Evolutionary conservation across 139 green algal genomes (phyloP), one percentile per base, ranked within the genome.

Genomic region (Pleodorina starrii): DNA sequence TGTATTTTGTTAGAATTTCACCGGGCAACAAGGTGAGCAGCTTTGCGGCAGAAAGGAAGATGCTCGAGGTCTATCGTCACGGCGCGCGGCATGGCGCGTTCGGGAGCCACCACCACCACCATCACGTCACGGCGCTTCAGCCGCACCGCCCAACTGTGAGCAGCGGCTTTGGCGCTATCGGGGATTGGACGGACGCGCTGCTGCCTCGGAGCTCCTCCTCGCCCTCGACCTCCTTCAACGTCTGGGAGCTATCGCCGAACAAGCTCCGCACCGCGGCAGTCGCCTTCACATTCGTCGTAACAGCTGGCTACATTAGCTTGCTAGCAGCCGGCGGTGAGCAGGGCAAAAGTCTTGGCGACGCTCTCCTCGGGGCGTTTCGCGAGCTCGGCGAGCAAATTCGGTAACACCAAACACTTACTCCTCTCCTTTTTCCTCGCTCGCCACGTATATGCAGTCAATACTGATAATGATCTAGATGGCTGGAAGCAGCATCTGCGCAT

Each of bases 241-340:
- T 90, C 6, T 90, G 85, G 85, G 85, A 90, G 32, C 60, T 90
- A 2, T 63, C 54, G 23, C 72, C 57, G 27, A 79, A 69, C 38
- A 90, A 90, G 73, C 85, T 90, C 36, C 51, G 74, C 21, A 90
- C 85, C 6, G 75, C 85, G 40, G 85, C 85, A 5, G 73, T 90
- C 40, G 85, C 85, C 11, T 74, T 91, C 40, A 91, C 87, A 29
- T 91, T 91, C 17, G 66, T 83, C 10, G 63, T 85, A 0, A 91
- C 87, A 2, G 87, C 87, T 1, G 77, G 87, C 6, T 85, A 87
- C 77, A 87, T 91, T 38, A 84, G 57, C 63, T 66, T 91, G 32
- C 60, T 87, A 44, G 87, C 87, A 32, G 87, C 77, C 1, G 77
- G 66, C 43, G 82, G 82, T 88, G 43, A 27, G 79, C 27, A 25